phyloP scores from a whole-genome alignment of 805 yeast genomes.

The Wickerhamiella australiensis region DNA sequence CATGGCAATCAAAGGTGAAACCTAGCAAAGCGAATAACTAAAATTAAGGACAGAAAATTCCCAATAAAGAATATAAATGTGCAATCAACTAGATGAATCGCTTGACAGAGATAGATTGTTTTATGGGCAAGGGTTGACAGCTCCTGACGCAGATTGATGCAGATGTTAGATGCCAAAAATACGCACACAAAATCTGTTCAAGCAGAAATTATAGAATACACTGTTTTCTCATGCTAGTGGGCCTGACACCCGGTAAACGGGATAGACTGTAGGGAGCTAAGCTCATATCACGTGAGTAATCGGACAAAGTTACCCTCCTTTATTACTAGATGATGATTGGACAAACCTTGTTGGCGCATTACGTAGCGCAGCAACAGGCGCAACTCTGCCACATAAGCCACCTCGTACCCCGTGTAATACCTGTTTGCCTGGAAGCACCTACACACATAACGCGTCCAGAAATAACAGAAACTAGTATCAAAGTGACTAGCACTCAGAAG shows the following conservation, averaged over 20 bases:
- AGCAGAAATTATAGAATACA: neutral
- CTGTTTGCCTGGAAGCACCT: constrained; percentile 2
- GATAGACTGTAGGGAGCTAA: neutral
- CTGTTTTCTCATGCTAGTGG: neutral
- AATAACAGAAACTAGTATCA: neutral
- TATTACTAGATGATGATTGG: neutral
- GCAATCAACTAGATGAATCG: no score
- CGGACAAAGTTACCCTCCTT: neutral
- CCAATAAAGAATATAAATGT: neutral
- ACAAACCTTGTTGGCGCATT: neutral
- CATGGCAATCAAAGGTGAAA: no score
- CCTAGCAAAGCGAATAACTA: no score
- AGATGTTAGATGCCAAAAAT: neutral
- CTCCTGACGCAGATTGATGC: constrained; percentile 1
- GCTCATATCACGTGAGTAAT: neutral
- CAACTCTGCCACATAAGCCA: constrained; percentile 2
- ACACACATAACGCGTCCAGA: constrained; percentile 1
- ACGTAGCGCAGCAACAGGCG: neutral
- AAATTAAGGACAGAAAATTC: no score
- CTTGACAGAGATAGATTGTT: neutral
- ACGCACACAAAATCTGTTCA: neutral
- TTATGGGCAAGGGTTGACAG: neutral
- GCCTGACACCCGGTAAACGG: neutral
- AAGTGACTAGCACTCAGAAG: neutral
- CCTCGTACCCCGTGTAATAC: neutral